Percentiles rank a stretch among this genome's conserved stretches.
Evolutionary conservation across 306 rosid species (phyloP).

Genomic region (Geum urbanum): DNA sequence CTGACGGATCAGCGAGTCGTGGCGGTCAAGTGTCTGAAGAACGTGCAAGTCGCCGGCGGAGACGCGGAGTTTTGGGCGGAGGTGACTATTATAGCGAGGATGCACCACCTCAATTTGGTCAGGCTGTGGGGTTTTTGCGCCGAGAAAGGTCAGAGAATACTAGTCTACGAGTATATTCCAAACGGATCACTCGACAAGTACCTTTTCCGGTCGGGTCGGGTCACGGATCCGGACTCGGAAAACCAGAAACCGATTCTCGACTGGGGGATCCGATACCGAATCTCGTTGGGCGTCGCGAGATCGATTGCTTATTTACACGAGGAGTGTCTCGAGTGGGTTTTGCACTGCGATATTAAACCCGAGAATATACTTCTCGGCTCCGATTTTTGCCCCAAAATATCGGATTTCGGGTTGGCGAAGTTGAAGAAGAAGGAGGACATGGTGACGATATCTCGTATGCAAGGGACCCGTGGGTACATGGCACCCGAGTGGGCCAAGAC

Average conservation of each 20-base stretch:
- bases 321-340: constrained; percentile 92
- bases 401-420: constrained; percentile 84
- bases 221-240: background rate
- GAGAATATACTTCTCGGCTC: constrained; percentile 76
- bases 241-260: constrained; percentile 41
- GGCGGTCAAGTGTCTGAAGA: constrained; percentile 76
- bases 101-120: constrained; percentile 94
- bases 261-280: constrained; percentile 74
- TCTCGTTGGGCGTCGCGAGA: constrained; percentile 75
- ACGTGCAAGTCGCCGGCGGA: constrained; percentile 51
- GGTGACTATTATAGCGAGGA: constrained; percentile 80
- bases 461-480: constrained; percentile 93
- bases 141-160: constrained; percentile 77
- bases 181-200: constrained; percentile 78
- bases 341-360: constrained; percentile 86
- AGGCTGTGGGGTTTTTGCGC: constrained; percentile 90
- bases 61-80: constrained; percentile 89
- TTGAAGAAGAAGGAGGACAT: constrained; percentile 72
- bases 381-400: constrained; percentile 85
- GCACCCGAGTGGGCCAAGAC: constrained; percentile 80
- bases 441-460: constrained; percentile 66
- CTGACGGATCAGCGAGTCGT: constrained; percentile 69
- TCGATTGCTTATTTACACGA: constrained; percentile 86
- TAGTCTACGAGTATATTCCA: constrained; percentile 69
- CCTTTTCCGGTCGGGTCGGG: constrained; percentile 31